phyloP scores from a whole-genome alignment of 2,329 filamentous ascomycete genomes.

The Aspergillus tamarii region DNA sequence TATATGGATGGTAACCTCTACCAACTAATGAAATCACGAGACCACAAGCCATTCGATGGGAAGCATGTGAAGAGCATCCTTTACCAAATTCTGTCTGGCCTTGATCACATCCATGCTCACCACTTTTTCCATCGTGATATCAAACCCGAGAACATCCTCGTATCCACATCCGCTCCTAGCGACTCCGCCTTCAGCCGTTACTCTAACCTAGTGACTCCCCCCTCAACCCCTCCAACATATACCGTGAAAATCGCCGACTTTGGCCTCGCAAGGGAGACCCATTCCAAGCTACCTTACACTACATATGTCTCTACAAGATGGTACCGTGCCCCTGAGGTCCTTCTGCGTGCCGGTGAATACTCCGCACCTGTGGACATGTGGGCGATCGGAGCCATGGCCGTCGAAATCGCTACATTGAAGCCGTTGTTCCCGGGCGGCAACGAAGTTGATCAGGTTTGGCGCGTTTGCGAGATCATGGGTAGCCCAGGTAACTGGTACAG shows the following conservation, averaged over 20 bases:
- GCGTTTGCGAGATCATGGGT: constrained; percentile 98
- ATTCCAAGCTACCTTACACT: constrained; percentile 94
- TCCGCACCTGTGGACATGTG: constrained; percentile 98
- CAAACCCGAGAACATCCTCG: constrained; percentile 97
- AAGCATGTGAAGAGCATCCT: constrained; percentile 95
- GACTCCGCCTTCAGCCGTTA: constrained; percentile 94
- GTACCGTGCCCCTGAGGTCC: constrained; percentile 91
- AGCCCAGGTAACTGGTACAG: constrained; percentile 98
- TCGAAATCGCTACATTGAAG: constrained; percentile 95
- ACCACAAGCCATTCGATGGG: constrained; percentile 90
- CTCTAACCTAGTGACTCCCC: constrained; percentile 88
- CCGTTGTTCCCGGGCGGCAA: constrained; percentile 96
- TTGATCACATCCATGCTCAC: constrained; percentile 97
- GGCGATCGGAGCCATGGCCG: constrained; percentile 97
- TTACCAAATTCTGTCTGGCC: constrained; percentile 92
- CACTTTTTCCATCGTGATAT: constrained; percentile 99
- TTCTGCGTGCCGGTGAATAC: constrained; percentile 92
- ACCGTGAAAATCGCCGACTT: constrained; percentile 99
- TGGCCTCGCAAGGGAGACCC: constrained; percentile 93
- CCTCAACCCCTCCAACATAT: constrained; percentile 89
- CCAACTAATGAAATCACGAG: constrained; percentile 96
- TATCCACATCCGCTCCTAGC: constrained; percentile 83
- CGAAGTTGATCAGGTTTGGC: constrained; percentile 98
- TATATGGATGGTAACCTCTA: constrained; percentile 99
- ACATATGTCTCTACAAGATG: constrained; percentile 98